Evolutionary conservation across 2,329 filamentous ascomycete genomes (phyloP).

Genomic region (Claviceps maximensis): DNA sequence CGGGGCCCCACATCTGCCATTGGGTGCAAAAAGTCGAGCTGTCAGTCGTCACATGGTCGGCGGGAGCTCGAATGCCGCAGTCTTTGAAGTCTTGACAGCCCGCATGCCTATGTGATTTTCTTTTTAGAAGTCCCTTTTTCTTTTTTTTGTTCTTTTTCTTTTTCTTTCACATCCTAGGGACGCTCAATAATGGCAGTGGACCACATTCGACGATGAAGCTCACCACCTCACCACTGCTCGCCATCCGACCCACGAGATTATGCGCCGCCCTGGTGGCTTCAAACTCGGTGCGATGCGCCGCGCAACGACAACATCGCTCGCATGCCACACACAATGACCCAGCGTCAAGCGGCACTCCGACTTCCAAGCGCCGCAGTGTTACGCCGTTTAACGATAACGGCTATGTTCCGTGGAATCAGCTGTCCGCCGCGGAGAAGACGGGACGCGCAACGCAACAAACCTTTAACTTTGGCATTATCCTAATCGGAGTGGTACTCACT

Average conservation of each 20-base stretch:
- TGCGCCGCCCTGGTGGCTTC: constrained; percentile 11
- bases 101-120: too few relatives aligned
- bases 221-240: constrained; percentile 18
- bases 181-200: constrained; percentile 21
- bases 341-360: constrained; percentile 20
- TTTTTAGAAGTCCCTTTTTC: background rate
- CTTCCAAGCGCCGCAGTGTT: constrained; percentile 51
- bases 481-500: constrained; percentile 63
- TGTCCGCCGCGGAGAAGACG: constrained; percentile 65
- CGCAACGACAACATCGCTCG: constrained; percentile 16
- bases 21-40: constrained; percentile 9
- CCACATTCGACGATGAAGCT: constrained; percentile 33
- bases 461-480: constrained; percentile 70
- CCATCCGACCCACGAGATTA: constrained; percentile 20
- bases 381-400: constrained; percentile 83
- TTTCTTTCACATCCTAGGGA: background rate
- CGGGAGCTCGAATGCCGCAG: too few relatives aligned
- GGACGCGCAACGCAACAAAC: constrained; percentile 80
- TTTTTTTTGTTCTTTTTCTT: background rate
- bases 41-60: background rate
- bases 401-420: constrained; percentile 63
- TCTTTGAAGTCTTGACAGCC: too few relatives aligned
- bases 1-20: constrained; percentile 16
- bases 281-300: background rate
- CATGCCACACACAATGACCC: constrained; percentile 47